Percentiles rank a stretch among this genome's conserved stretches.
phyloP scores from a whole-genome alignment of 768 basidiomycete species.

The Calocybe indica region DNA sequence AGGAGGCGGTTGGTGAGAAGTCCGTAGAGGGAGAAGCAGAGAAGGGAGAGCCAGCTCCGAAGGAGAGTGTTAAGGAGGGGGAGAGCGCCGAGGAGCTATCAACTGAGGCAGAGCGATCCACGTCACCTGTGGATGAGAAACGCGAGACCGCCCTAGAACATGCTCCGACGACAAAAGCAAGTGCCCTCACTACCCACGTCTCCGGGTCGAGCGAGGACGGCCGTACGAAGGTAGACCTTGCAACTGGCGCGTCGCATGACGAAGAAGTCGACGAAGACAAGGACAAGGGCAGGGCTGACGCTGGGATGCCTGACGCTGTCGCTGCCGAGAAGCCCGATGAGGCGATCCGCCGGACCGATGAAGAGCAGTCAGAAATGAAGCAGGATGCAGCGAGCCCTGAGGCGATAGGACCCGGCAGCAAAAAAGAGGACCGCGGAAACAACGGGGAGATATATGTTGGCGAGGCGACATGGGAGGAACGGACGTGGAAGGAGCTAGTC shows the following conservation, averaged over 20 bases:
- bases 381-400: neutral
- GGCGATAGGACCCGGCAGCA: neutral
- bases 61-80: neutral
- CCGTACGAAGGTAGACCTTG: neutral
- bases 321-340: neutral
- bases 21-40: slow-evolving; percentile 2
- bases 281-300: neutral
- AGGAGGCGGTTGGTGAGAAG: slow-evolving; percentile 1
- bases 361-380: neutral
- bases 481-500: slow-evolving; percentile 76
- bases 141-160: no score
- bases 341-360: neutral
- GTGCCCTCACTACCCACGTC: no score
- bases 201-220: no score
- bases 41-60: neutral
- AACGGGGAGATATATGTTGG: slow-evolving; percentile 47
- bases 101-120: neutral
- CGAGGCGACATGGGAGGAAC: slow-evolving; percentile 78
- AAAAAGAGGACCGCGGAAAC: slow-evolving; percentile 9
- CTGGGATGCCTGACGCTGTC: neutral
- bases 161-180: no score
- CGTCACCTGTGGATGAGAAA: neutral
- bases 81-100: neutral
- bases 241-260: neutral
- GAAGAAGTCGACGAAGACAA: slow-evolving; percentile 7